phyloP scores from a whole-genome alignment of 108 stramenopile genomes.

The Licmophora abbreviata region DNA sequence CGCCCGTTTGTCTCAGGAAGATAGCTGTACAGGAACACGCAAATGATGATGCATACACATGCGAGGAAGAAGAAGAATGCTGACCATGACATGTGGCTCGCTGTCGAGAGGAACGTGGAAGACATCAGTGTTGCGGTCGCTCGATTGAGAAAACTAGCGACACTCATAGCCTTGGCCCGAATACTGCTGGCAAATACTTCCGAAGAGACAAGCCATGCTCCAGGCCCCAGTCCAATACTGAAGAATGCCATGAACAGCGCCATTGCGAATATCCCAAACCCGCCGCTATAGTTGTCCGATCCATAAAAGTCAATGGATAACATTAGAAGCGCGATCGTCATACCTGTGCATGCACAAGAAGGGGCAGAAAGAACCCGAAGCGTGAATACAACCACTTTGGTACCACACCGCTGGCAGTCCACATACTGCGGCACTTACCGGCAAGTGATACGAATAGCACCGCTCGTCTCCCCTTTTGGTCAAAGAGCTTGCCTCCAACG shows the following conservation, averaged over 20 bases:
- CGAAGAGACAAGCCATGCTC: slow-evolving; percentile 77
- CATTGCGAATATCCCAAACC: slow-evolving; percentile 23
- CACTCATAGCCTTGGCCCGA: slow-evolving; percentile 82
- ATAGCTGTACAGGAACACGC: slow-evolving; percentile 49
- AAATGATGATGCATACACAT: slow-evolving; percentile 35
- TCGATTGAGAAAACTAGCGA: slow-evolving; percentile 78
- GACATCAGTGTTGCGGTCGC: slow-evolving; percentile 70
- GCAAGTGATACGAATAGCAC: slow-evolving; percentile 61
- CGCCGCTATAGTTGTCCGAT: not conserved
- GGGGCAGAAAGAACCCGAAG: not conserved
- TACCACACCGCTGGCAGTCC: slow-evolving; percentile 14
- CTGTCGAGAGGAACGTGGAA: slow-evolving; percentile 70
- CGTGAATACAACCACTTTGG: not conserved
- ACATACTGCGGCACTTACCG: slow-evolving; percentile 22
- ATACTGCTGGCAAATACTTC: slow-evolving; percentile 79
- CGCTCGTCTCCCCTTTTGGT: slow-evolving; percentile 57
- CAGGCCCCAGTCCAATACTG: slow-evolving; percentile 77
- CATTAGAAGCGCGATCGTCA: slow-evolving; percentile 34
- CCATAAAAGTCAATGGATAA: slow-evolving; percentile 31
- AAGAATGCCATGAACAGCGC: slow-evolving; percentile 71
- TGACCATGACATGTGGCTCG: slow-evolving; percentile 57
- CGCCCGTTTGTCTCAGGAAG: slow-evolving; percentile 81
- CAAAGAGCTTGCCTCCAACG: slow-evolving; percentile 58
- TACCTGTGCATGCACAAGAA: too few species aligned
- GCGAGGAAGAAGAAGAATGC: slow-evolving; percentile 68